phyloP scores from a whole-genome alignment of 2,329 filamentous ascomycete genomes.

The Aspergillus fischeri region DNA sequence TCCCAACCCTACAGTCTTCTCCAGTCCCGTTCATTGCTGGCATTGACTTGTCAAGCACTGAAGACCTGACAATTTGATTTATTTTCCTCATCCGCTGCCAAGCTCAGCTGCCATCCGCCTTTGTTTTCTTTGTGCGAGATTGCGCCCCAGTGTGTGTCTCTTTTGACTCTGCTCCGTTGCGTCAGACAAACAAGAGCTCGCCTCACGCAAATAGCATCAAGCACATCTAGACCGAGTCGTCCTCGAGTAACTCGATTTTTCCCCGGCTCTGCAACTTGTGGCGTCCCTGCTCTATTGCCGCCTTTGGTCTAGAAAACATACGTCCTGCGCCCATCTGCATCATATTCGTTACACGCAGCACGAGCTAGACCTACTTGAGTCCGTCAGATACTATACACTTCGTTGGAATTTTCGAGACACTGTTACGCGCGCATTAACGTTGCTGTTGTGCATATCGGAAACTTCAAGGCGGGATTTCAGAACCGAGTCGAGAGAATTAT shows the following conservation, averaged over 20 bases:
- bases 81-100: constrained; percentile 10
- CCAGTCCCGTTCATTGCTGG: constrained; percentile 38
- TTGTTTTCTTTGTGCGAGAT: constrained; percentile 19
- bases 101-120: constrained; percentile 13
- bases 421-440: not conserved
- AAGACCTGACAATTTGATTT: constrained; percentile 28
- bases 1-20: constrained; percentile 23
- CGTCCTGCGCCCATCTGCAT: not conserved
- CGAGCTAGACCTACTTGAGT: not conserved
- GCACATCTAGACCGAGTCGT: not conserved
- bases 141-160: constrained; percentile 6
- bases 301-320: not conserved
- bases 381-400: not conserved
- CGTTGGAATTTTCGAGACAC: not conserved
- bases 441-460: not conserved
- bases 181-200: constrained; percentile 16
- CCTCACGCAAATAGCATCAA: constrained; percentile 11
- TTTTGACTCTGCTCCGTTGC: constrained; percentile 2
- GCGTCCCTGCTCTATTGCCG: not conserved
- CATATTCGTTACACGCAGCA: not conserved
- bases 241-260: not conserved
- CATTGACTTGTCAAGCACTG: constrained; percentile 51
- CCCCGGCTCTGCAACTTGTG: not conserved
- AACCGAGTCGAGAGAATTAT: constrained; percentile 7
- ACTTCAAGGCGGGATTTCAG: not conserved